These are phyloP conservation scores for Scedosporium minutisporum DNA, from an alignment of 2,329 filamentous ascomycete species.

Conservation along the genomic window DNA sequence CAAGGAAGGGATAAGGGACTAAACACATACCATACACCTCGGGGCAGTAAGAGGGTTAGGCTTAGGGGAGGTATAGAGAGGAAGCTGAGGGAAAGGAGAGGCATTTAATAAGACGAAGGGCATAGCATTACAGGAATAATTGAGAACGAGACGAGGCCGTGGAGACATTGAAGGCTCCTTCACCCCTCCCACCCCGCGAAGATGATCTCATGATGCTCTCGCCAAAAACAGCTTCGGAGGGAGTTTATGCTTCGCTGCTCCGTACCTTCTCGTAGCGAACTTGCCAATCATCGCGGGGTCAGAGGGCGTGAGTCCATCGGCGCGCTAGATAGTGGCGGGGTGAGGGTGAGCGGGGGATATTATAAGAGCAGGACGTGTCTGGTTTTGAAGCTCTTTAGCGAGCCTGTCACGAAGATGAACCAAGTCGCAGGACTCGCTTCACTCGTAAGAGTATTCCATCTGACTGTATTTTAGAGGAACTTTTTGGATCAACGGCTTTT, in stretches of 20 bases:
- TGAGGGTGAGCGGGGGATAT: not conserved
- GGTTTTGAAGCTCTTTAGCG: constrained; percentile 2
- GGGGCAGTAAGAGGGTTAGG: too few species aligned
- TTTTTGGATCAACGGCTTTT: not conserved
- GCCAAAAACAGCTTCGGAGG: not conserved
- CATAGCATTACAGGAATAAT: not conserved
- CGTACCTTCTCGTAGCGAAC: not conserved
- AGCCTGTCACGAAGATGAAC: not conserved
- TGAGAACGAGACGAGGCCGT: not conserved
- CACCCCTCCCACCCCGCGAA: not conserved
- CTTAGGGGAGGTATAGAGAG: too few species aligned
- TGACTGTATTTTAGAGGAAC: not conserved
- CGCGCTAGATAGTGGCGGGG: not conserved
- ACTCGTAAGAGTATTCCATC: not conserved
- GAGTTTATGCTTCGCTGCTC: not conserved
- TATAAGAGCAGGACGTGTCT: not conserved
- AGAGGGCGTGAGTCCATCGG: not conserved
- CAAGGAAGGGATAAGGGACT: too few species aligned
- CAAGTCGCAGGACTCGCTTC: not conserved
- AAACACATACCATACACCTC: too few species aligned
- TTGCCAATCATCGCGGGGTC: not conserved
- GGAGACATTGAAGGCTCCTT: not conserved
- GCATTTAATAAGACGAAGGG: not conserved
- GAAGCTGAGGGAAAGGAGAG: not conserved
- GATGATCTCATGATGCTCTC: not conserved